These are phyloP conservation scores for Brassica cretica DNA, from an alignment of 345 rosid species.

Conservation along the genomic window DNA sequence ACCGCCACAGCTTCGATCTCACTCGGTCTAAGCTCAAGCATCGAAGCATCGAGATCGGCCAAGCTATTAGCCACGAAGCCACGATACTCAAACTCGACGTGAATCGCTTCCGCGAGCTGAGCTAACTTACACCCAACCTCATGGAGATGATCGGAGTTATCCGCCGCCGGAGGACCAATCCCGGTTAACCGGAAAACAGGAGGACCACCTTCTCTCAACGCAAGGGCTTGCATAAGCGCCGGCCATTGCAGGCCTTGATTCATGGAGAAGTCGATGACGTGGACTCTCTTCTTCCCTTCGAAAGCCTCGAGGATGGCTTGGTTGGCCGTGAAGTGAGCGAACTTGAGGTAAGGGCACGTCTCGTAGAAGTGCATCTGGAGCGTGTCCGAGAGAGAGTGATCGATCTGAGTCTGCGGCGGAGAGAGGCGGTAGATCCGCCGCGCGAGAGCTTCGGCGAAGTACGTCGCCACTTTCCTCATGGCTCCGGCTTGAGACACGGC, in stretches of 20 bases:
- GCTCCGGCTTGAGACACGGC: conserved; percentile 76
- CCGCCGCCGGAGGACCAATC: conserved; percentile 72
- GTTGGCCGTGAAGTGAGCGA: conserved; percentile 87
- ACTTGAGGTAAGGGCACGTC: conserved; percentile 85
- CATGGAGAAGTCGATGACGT: conserved; percentile 76
- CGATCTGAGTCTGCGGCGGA: conserved; percentile 57
- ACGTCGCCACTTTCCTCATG: conserved; percentile 82
- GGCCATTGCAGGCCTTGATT: conserved; percentile 92
- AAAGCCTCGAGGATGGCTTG: conserved; percentile 90
- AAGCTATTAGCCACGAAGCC: conserved; percentile 74
- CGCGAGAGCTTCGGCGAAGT: conserved; percentile 83
- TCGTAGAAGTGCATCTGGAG: conserved; percentile 88
- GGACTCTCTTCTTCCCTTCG: conserved; percentile 61
- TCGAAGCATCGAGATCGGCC: conserved; percentile 77
- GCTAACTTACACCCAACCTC: conserved; percentile 86
- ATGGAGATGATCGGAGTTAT: conserved; percentile 60
- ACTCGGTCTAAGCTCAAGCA: conserved; percentile 60
- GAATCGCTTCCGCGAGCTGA: conserved; percentile 67
- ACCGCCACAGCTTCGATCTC: conserved; percentile 72
- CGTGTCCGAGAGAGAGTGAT: conserved; percentile 53
- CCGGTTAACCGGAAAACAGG: conserved; percentile 76
- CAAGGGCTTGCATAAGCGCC: conserved; percentile 82
- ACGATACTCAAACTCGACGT: conserved; percentile 71
- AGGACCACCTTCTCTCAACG: conserved; percentile 66
- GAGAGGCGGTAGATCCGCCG: conserved; percentile 64